Percentiles rank a stretch among this genome's conserved stretches.
Evolutionary conservation across 2,329 filamentous ascomycete genomes (phyloP).

Genomic region (Pestalotiopsis sp.): DNA sequence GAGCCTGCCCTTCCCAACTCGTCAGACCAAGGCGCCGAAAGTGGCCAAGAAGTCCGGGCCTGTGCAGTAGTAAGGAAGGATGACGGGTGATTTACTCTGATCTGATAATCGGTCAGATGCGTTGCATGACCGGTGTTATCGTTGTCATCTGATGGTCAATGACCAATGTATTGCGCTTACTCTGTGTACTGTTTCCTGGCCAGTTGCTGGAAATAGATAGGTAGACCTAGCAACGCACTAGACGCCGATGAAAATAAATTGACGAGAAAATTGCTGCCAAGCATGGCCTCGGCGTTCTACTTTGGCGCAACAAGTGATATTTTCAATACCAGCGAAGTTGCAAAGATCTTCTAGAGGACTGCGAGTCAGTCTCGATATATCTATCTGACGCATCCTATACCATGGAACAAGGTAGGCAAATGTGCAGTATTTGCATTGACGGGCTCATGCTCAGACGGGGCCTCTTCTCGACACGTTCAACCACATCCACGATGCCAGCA

Average conservation of each 20-base stretch:
- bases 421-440: neutral
- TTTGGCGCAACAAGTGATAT: neutral
- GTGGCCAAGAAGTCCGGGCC: neutral
- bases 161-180: no score
- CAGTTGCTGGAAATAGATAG: no score
- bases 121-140: no score
- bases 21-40: neutral
- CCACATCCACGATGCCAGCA: neutral
- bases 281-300: no score
- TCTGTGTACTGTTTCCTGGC: no score
- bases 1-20: neutral
- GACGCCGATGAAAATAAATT: no score
- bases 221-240: no score
- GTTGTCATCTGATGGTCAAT: neutral
- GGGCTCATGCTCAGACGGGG: constrained; percentile 8
- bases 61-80: neutral
- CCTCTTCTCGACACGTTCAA: constrained; percentile 11
- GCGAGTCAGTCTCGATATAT: neutral
- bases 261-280: no score
- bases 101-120: no score
- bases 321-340: neutral
- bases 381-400: neutral
- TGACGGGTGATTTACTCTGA: neutral
- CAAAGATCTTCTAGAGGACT: neutral
- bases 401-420: neutral